Base-by-base conservation (phyloP, 2,329 filamentous ascomycete species). In the Coniella vitis region DNA sequence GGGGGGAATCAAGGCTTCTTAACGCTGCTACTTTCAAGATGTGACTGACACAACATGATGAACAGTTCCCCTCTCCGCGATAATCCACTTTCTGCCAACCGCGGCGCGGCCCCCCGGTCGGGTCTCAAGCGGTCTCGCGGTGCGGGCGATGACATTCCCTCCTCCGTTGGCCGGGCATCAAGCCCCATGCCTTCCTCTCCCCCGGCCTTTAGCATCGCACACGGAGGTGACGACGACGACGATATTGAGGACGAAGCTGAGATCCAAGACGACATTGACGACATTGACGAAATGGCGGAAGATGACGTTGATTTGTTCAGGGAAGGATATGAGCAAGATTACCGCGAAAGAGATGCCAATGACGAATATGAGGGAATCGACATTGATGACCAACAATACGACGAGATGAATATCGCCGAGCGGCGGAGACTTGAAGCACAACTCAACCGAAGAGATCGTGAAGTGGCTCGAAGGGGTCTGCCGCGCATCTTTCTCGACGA, bases 71-170 rank as follows among this genome's bases (percentile, higher is more conserved):
- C 90, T 64, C 76, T 94, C 53, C 83, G 85, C 67, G 77, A 83
- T 58, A 89, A 83, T 69, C 85, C 87, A 74, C 82, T 84, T 53
- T 90, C 90, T 56, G 89, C 84, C 60, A 95, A 95, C 69, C 82
- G 88, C 58, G 87, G 88, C 46, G 65, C 76, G 21, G 74, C 69
- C 38, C 65, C 72, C 41, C 69, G 72, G 47, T 65, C 69, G 39
- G 74, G 65, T 60, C 75, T 78, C 58, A 81, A 82, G 62, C 75
- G 78, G 42, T 71, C 76, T 32, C 75, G 78, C 50, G 69, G 69
- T 14, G 69, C 67, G 45, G 75, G 68, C 40, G 74, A 47, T 36
- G 75, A 80, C 65, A 70, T 64, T 25, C 65, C 68, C 3, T 78
- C 78, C 22, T 73, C 78, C 13, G 68, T 71, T 25, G 72, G 68